Base-by-base conservation (phyloP, 176 grass and related monocot genomes). In the Chloris gayana region DNA sequence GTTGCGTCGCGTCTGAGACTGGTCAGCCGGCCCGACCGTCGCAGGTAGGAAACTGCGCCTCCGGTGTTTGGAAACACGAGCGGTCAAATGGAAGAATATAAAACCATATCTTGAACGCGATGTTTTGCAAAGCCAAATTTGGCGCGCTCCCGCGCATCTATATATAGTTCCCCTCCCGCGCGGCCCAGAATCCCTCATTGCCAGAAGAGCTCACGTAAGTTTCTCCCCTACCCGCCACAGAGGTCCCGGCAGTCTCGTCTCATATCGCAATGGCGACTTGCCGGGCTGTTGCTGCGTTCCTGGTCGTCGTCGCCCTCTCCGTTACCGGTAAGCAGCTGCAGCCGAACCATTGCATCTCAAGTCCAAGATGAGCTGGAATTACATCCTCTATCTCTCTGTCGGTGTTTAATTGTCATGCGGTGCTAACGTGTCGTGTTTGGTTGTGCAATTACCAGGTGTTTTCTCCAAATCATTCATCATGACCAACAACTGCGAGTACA, bases 401-500 rank as follows among this genome's bases (percentile, higher is more conserved):
- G n/a, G n/a, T n/a, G n/a, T n/a, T n/a, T 37, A 37, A 6, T 62
- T 62, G 2, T 26, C 24, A 3, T 62, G 15, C 30, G 3, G 15
- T 65, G 30, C 31, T 65, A 19, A 64, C 14, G 4, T 10, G 4
- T 0, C 30, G 3, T 30, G 26, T 15, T 32, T 64, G 27, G 14
- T 8, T 17, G n/a, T n/a, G n/a, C 1, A 12, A 1, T 14, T 14
- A 50, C 33, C 70, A 72, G 70, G 70, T 24, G 49, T 73, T 7
- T 7, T 0, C 39, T 66, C 75, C 11, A 65, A 32, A 14, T 33
- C 77, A 33, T 90, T 90, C 45, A 90, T 74, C 9, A 47, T 93
- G 19, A 64, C 45, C 22, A 93, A 93, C 77, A 87, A 93, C 66
- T 93, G 91, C 64, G 72, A 27, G 32, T 66, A 93, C 72, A 88